Conservation (phyloP, 2,329 filamentous ascomycete genomes). For the Lachnellula suecica region DNA sequence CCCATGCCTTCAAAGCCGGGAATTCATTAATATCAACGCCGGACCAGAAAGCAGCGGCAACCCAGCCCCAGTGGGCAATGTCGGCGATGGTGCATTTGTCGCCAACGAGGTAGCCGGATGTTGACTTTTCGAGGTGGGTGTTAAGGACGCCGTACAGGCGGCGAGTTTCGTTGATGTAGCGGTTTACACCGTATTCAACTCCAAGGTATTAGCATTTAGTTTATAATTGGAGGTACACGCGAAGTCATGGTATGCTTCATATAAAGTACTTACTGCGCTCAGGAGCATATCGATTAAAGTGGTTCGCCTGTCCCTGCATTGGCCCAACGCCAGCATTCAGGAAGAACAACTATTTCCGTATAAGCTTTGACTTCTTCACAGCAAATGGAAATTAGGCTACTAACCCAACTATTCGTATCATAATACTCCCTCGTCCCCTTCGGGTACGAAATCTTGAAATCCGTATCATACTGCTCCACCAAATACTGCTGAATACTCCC, state of each 20-base stretch:
- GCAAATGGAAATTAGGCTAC: conserved; percentile 15
- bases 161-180: conserved; percentile 82
- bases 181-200: conserved; percentile 75
- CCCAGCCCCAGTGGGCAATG: conserved; percentile 55
- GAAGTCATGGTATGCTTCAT: no score
- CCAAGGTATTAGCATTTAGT: not conserved
- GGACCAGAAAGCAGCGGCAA: conserved; percentile 36
- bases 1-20: conserved; percentile 74
- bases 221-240: no score
- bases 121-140: conserved; percentile 60
- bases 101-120: conserved; percentile 61
- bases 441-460: conserved; percentile 81
- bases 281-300: conserved; percentile 80
- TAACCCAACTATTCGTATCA: conserved; percentile 76
- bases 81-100: conserved; percentile 74
- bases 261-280: conserved; percentile 52
- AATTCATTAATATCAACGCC: conserved; percentile 74
- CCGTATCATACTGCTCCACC: conserved; percentile 75
- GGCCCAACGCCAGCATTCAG: conserved; percentile 80
- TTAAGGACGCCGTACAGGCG: conserved; percentile 79
- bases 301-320: conserved; percentile 83
- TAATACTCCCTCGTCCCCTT: conserved; percentile 71
- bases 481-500: conserved; percentile 85
- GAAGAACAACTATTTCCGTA: conserved; percentile 51
- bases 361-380: conserved; percentile 1